Percentiles rank a stretch among this genome's conserved stretches.
Conservation (phyloP, 805 yeast genomes). For the Spathaspora hagerdaliae region DNA sequence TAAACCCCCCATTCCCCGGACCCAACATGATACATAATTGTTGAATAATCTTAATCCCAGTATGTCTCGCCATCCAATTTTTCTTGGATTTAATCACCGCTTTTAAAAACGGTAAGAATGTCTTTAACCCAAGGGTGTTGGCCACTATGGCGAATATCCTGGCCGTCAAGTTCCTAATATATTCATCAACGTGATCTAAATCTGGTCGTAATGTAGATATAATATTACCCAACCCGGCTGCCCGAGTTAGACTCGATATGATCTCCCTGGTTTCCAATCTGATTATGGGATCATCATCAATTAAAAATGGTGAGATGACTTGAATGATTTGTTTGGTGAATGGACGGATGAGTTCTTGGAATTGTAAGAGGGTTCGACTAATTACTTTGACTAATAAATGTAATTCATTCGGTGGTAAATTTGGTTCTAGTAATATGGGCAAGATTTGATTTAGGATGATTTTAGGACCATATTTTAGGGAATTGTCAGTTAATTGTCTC, state of each 20-base stretch:
- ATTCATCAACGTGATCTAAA: constrained; percentile 78
- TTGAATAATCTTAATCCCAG: constrained; percentile 75
- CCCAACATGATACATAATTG: constrained; percentile 70
- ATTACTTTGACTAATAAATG: constrained; percentile 75
- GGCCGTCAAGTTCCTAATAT: constrained; percentile 70
- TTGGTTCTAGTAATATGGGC: constrained; percentile 69
- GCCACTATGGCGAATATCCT: constrained; percentile 83
- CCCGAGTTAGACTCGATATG: constrained; percentile 67
- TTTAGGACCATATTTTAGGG: constrained; percentile 65
- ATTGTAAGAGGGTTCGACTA: constrained; percentile 61
- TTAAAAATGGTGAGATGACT: constrained; percentile 73
- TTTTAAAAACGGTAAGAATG: constrained; percentile 71
- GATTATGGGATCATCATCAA: constrained; percentile 74
- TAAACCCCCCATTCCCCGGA: constrained; percentile 45
- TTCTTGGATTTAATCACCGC: constrained; percentile 77
- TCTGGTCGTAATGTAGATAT: constrained; percentile 78
- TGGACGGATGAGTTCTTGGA: constrained; percentile 67
- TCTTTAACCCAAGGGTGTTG: constrained; percentile 67
- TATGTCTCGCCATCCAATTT: constrained; percentile 78
- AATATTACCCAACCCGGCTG: constrained; percentile 79
- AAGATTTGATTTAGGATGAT: constrained; percentile 65
- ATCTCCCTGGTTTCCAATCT: constrained; percentile 78
- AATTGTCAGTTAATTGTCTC: constrained; percentile 60
- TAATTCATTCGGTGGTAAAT: constrained; percentile 76
- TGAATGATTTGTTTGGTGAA: constrained; percentile 66